phyloP scores from a whole-genome alignment of 2,329 filamentous ascomycete species.

The Falciphora oryzae region DNA sequence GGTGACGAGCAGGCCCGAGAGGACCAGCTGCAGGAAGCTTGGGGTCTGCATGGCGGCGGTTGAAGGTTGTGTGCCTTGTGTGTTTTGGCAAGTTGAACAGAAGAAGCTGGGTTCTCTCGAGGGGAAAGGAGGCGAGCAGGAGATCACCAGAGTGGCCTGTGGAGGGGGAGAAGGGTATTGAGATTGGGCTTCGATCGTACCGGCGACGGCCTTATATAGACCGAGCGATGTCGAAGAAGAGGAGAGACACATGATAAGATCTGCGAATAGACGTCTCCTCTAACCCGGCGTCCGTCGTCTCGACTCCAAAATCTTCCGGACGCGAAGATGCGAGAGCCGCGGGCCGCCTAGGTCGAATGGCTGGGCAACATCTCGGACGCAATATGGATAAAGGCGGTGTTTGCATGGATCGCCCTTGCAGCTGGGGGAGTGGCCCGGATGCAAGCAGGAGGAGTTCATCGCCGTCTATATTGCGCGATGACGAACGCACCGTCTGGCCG shows the following conservation, averaged over 20 bases:
- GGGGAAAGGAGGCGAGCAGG: background rate
- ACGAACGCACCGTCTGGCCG: no score
- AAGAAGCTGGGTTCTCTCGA: background rate
- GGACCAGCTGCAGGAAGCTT: conserved; percentile 2
- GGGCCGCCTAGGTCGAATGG: background rate
- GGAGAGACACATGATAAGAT: background rate
- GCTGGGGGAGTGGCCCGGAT: background rate
- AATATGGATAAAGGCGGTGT: background rate
- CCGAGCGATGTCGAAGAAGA: background rate
- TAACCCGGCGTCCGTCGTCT: background rate
- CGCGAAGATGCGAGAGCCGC: background rate
- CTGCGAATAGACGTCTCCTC: background rate
- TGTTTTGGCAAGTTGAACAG: background rate
- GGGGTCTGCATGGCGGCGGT: conserved; percentile 8
- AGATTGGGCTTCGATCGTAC: background rate
- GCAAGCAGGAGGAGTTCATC: background rate
- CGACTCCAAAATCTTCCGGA: background rate
- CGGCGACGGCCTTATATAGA: conserved; percentile 6
- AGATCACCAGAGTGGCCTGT: conserved; percentile 6
- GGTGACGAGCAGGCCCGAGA: conserved; percentile 38
- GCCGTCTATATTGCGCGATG: background rate
- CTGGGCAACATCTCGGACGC: background rate
- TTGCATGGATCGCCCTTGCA: background rate
- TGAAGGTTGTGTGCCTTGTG: background rate
- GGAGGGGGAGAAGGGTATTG: background rate